phyloP scores from a whole-genome alignment of 2,329 filamentous ascomycete species.

The Fusarium coicis region DNA sequence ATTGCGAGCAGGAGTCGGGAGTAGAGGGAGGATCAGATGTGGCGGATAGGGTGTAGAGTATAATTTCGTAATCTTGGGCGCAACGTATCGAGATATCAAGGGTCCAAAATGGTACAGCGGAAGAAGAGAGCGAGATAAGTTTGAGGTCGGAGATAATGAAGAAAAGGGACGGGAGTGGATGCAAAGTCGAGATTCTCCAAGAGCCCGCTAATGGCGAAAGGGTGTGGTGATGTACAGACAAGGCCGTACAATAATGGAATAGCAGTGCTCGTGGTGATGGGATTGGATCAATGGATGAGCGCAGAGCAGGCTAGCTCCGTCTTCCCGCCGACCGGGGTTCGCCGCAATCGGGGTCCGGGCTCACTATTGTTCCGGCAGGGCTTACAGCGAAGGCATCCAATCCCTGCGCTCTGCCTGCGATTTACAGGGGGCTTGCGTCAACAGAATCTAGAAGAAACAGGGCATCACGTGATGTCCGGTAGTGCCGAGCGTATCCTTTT shows the following conservation, averaged over 20 bases:
- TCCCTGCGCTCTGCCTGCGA: conserved; percentile 25
- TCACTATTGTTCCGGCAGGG: conserved; percentile 12
- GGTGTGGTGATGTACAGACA: conserved; percentile 28
- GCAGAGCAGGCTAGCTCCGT: conserved; percentile 40
- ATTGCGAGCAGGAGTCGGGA: conserved; percentile 50
- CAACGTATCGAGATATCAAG: conserved; percentile 19
- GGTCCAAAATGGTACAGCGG: conserved; percentile 1
- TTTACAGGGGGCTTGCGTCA: conserved; percentile 29
- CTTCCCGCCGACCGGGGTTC: conserved; percentile 37
- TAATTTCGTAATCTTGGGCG: conserved; percentile 12
- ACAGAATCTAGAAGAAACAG: conserved; percentile 26
- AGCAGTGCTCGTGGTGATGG: conserved; percentile 36
- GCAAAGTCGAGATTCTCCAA: conserved; percentile 39
- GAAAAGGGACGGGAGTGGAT: conserved; percentile 41
- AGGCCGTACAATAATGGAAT: conserved; percentile 17
- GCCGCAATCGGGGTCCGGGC: conserved; percentile 17
- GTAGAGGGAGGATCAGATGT: conserved; percentile 15
- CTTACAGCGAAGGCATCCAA: conserved; percentile 23
- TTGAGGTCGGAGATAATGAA: conserved; percentile 36
- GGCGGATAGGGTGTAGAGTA: conserved; percentile 8
- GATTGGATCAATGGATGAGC: conserved; percentile 28
- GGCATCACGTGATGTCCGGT: conserved; percentile 22
- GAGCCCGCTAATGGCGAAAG: conserved; percentile 36
- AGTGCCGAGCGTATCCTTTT: conserved; percentile 35
- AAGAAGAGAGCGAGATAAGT: conserved; percentile 5